phyloP scores from a whole-genome alignment of 441 rosid species.

The Eruca vesicaria region DNA sequence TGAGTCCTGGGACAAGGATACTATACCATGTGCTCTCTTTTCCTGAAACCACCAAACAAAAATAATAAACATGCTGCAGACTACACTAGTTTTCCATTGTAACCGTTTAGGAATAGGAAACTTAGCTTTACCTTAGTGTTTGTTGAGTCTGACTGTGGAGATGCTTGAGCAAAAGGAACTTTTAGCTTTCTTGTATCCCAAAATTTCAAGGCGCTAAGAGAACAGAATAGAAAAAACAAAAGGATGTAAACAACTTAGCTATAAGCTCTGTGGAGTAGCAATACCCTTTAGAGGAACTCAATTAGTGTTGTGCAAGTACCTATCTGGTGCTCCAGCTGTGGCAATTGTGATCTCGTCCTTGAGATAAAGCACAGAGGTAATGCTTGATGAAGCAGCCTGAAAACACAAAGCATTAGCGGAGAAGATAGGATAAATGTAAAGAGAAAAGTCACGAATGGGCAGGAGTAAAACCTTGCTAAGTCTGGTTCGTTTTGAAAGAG shows the following conservation, averaged over 20 bases:
- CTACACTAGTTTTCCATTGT: not conserved
- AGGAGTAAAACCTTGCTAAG: not conserved
- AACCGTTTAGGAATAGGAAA: not conserved
- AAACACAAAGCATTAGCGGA: not conserved
- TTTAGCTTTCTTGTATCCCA: not conserved
- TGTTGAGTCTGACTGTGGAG: not conserved
- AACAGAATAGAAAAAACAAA: not conserved
- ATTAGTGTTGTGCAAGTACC: not conserved
- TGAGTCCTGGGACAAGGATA: not conserved
- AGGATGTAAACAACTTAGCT: not conserved
- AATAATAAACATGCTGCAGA: not conserved
- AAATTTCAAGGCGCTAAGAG: not conserved
- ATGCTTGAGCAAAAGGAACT: not conserved
- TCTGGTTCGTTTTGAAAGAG: not conserved
- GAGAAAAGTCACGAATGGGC: not conserved
- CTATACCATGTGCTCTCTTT: not conserved
- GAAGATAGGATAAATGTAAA: not conserved
- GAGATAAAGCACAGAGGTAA: not conserved
- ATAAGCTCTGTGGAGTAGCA: not conserved
- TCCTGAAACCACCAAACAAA: not conserved
- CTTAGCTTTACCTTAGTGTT: not conserved
- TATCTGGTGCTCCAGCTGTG: not conserved
- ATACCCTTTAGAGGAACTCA: not conserved
- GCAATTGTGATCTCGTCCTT: not conserved
- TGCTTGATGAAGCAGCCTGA: not conserved